Evolutionary conservation across 2,329 filamentous ascomycete genomes (phyloP).

Genomic region (Setomelanomma holmii): DNA sequence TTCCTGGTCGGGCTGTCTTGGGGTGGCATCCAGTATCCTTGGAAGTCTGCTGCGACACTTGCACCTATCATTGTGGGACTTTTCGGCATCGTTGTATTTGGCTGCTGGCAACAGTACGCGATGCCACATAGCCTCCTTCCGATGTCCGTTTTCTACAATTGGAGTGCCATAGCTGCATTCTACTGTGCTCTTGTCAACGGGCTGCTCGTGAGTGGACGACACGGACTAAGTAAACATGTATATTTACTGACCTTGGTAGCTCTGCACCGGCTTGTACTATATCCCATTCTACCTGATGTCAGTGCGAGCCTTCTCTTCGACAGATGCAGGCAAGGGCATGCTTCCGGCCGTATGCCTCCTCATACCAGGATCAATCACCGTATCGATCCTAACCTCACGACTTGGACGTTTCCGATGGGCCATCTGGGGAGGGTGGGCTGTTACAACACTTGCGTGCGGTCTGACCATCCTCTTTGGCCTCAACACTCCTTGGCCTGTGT

Average conservation of each 20-base stretch:
- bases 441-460: conserved; percentile 47
- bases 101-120: conserved; percentile 46
- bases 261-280: conserved; percentile 54
- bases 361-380: conserved; percentile 34
- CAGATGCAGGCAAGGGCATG: conserved; percentile 48
- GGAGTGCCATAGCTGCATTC: conserved; percentile 49
- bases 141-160: conserved; percentile 46
- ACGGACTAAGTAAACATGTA: no score
- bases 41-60: conserved; percentile 50
- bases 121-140: conserved; percentile 48
- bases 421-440: conserved; percentile 52
- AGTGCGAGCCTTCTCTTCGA: conserved; percentile 42
- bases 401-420: conserved; percentile 49
- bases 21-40: conserved; percentile 51
- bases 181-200: conserved; percentile 52
- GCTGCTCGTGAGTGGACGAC: conserved; percentile 47
- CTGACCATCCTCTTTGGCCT: conserved; percentile 48
- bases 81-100: conserved; percentile 37
- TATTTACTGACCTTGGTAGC: conserved; percentile 30
- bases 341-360: conserved; percentile 46
- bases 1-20: conserved; percentile 54
- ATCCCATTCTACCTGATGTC: conserved; percentile 52
- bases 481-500: conserved; percentile 42
- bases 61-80: conserved; percentile 49
- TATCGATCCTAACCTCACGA: conserved; percentile 31